Conservation (phyloP, 371 early-diverging fungal species). For the Neoconidiobolus thromboides region DNA sequence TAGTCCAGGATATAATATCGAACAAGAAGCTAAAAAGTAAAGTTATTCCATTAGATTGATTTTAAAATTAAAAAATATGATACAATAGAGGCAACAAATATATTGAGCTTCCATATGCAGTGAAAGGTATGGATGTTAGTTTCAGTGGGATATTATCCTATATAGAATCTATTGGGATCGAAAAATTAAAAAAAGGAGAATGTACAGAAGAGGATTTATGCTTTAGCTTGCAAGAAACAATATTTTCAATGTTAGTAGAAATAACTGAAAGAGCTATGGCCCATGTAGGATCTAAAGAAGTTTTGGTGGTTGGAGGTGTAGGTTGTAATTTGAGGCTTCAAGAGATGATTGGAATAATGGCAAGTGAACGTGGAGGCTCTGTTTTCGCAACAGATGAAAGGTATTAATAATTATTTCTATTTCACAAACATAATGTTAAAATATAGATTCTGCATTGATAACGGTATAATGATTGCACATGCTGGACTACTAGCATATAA, state of each 20-base stretch:
- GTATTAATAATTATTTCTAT: constrained; percentile 14
- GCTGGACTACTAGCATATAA: constrained; percentile 73
- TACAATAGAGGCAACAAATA: constrained; percentile 54
- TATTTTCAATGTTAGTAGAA: constrained; percentile 98
- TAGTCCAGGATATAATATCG: constrained; percentile 97
- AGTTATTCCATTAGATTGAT: background rate
- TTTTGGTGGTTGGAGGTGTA: constrained; percentile 97
- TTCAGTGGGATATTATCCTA: constrained; percentile 91
- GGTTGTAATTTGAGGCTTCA: constrained; percentile 95
- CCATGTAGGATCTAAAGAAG: constrained; percentile 83
- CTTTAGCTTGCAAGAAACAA: constrained; percentile 94
- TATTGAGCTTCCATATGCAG: constrained; percentile 88
- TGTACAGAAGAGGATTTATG: constrained; percentile 81
- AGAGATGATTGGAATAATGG: constrained; percentile 98
- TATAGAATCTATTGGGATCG: constrained; percentile 63
- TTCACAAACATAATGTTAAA: background rate
- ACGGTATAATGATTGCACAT: constrained; percentile 99
- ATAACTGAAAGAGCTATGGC: constrained; percentile 99
- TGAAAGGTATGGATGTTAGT: constrained; percentile 99
- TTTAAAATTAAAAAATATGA: background rate
- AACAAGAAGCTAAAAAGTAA: constrained; percentile 79
- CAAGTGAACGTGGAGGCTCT: constrained; percentile 67
- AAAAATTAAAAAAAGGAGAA: constrained; percentile 30
- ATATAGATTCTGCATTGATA: constrained; percentile 90
- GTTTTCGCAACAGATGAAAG: constrained; percentile 96